Evolutionary conservation across 2,329 filamentous ascomycete species (phyloP), one percentile per base, ranked within the genome.

Genomic region (Calonectria honghensis): DNA sequence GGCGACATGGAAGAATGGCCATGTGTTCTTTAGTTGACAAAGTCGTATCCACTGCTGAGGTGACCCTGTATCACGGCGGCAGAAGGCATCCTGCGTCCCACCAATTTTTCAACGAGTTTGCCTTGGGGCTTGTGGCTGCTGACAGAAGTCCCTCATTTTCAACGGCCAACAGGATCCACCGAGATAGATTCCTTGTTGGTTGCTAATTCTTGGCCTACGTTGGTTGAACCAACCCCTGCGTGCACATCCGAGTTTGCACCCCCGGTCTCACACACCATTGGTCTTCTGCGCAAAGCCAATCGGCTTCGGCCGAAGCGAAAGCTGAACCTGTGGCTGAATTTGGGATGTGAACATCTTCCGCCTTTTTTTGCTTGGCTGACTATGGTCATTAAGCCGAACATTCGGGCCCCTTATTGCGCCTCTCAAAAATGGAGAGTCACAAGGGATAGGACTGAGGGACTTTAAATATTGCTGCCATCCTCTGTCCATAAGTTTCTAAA

Each of bases 311-410:
- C n/a, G n/a, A 41, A 39, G 57, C 57, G 35, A 29, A 63, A 63
- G 57, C 57, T 63, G 57, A 63, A 39, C 14, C 2, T 29, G 35
- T 61, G 57, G 57, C 57, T 24, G 57, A 27, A 20, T 32, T 18
- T 39, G 35, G 31, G 31, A 27, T 14, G n/a, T 16, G 37, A 63
- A 37, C 57, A 6, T 63, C 24, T 14, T 63, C 57, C 57, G 37
- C 57, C 35, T 41, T 63, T 63, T 63, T 41, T 63, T 16, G 57
- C 24, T 37, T 63, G 57, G 10, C 35, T 29, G 35, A 41, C 24
- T 24, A 63, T 6, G 9, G 16, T 2, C 4, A 63, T 63, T 16
- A 7, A 41, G 57, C 6, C 16, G 6, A 63, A 63, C 57, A 41
- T 29, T 20, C 24, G 57, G 35, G 3, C 27, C 37, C 37, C n/a